Base-by-base conservation (phyloP, 192 early-diverging fungal species). In the Coemansia nantahalensis region DNA sequence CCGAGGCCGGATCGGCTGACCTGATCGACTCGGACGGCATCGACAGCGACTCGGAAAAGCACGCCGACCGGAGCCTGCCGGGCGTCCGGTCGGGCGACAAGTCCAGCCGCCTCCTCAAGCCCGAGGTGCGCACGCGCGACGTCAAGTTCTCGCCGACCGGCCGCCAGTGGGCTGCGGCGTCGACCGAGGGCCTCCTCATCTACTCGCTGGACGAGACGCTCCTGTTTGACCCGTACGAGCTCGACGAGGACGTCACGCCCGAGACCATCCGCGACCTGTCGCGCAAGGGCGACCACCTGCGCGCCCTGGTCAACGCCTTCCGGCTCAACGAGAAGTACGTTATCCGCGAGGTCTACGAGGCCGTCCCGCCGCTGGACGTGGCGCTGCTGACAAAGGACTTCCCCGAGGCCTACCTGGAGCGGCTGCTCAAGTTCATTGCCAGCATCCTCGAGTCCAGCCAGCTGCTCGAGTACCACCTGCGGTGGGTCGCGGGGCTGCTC, bases 171-270 rank as follows among this genome's bases (percentile, higher is more conserved):
- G 93, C 93, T 2, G 90, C 94, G 0, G 94, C 94, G 8, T 86
- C 94, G 13, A 97, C 94, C 6, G 93, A 99, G 50, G 97, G 97
- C 8, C 71, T 99, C 22, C 54, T 98, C 47, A 85, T 99, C 39
- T 99, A 97, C 77, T 90, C 93, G 14, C 74, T 99, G 31, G 97
- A 99, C 61, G 91, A 98, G 39, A 80, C 81, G 3, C 75, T 97
- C 18, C 52, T 89, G 45, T 99, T 99, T 65, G 97, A 99, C 70
- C 97, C 97, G 18, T 98, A 94, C 68, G 94, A 99, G 75, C 84
- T 99, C 4, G 95, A 98, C 58, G 84, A 95, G 28, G 90, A 96
- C 60, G 91, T 99, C 26, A 98, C 95, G 2, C 95, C 97, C 1
- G 87, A 86, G 18, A 79, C 89, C 0, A 87, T 95, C 21, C 49